Base-by-base conservation (phyloP, 2,329 filamentous ascomycete species). In the Rosellinia necatrix region DNA sequence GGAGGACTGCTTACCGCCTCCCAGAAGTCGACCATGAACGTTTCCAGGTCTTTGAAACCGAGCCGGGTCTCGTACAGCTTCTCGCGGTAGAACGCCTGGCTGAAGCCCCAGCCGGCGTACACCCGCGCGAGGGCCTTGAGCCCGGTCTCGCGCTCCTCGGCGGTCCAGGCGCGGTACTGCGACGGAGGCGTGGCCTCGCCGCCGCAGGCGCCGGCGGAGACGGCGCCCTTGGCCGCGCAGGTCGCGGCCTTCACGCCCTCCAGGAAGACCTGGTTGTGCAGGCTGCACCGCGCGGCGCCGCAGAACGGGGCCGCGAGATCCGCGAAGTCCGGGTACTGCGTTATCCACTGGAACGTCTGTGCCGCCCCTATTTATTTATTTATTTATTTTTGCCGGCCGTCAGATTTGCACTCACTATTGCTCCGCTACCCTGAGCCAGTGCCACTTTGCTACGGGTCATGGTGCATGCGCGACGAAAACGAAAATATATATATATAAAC, bases 41-140 rank as follows among this genome's bases (percentile, higher is more conserved):
- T 84, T 59, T 92, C 88, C 2, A 92, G 76, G 51, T 83, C 77
- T 61, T 85, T 84, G 65, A 81, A 91, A 0, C 87, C 86, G 7
- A 92, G 78, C 1, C 68, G 75, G 1, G 71, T 85, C 68, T 89
- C 82, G 68, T 87, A 87, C n/a, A 90, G 57, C 68, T 80, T 86
- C 62, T 90, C 77, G 1, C 90, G 81, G 66, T 93, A 93, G 66
- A 92, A 93, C 0, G 88, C 81, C 66, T 92, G 89, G 48, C 85
- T 89, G 65, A 93, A 89, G 0, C 90, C 90, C 89, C 85, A 94
- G 0, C 89, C 90, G 1, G 90, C 89, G 71, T 94, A 94, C 0
- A 86, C 89, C 40, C 88, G 79, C 0, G 82, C 88, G 53, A 93
- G 82, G 0, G 90, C 89, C 66, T 87, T 91, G 35, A 93, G 68